Percentiles rank a stretch among this genome's conserved stretches.
phyloP scores from a whole-genome alignment of 257 asterid genomes.

The Jaltomata sinuosa region DNA sequence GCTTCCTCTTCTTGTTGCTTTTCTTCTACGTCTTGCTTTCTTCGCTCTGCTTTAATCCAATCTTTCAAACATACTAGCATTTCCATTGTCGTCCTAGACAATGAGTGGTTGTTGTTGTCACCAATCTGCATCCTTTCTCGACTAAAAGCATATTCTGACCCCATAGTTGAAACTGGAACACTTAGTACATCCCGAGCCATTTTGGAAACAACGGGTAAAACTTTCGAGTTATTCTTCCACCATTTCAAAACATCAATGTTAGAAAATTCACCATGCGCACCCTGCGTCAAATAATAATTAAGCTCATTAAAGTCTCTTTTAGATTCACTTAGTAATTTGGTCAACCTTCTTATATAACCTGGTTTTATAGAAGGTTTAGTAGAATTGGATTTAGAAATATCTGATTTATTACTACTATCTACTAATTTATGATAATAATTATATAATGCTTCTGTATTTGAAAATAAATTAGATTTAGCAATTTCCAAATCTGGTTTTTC shows the following conservation, averaged over 20 bases:
- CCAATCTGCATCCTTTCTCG: neutral
- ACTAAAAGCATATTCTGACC: neutral
- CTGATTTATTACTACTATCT: neutral
- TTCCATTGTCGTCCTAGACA: neutral
- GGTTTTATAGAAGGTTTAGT: neutral
- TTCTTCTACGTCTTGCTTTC: neutral
- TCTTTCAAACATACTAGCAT: neutral
- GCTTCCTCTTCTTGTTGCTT: neutral
- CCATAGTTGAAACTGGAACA: neutral
- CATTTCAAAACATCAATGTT: neutral
- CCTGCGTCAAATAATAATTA: neutral
- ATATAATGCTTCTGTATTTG: neutral
- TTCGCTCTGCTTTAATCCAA: neutral
- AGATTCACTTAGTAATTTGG: neutral
- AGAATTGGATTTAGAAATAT: neutral
- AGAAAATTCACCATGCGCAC: fast-evolving
- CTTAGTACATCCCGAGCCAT: neutral
- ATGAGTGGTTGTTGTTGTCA: neutral
- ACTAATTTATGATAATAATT: neutral
- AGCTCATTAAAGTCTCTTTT: neutral
- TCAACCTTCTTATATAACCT: neutral
- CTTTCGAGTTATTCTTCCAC: neutral
- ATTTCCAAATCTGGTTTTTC: neutral
- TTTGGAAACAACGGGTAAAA: neutral
- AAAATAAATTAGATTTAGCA: neutral